Conservation (phyloP, 1,284 basidiomycete species). For the Psilocybe mexicana region DNA sequence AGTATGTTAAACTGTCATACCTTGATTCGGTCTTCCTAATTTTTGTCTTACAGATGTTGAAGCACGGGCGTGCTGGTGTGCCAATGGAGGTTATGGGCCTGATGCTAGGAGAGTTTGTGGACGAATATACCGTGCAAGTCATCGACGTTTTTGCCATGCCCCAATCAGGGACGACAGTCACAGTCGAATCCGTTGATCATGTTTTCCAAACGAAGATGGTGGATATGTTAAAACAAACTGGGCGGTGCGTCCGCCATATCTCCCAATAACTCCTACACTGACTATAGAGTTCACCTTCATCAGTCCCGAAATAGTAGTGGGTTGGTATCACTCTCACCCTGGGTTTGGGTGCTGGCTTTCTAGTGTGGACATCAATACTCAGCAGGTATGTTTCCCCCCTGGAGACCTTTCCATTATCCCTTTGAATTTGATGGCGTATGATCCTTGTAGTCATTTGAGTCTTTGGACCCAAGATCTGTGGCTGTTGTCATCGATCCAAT, state of each 20-base stretch:
- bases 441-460: slow-evolving; percentile 86
- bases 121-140: slow-evolving; percentile 97
- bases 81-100: slow-evolving; percentile 99
- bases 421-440: slow-evolving; percentile 9
- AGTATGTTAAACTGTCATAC: slow-evolving; percentile 44
- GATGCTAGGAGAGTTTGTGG: slow-evolving; percentile 98
- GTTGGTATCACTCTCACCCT: slow-evolving; percentile 99
- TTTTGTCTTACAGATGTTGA: slow-evolving; percentile 79
- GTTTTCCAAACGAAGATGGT: slow-evolving; percentile 99
- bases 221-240: slow-evolving; percentile 99
- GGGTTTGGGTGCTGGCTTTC: slow-evolving; percentile 99
- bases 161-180: slow-evolving; percentile 97
- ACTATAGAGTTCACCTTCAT: slow-evolving; percentile 10
- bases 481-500: slow-evolving; percentile 99
- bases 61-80: slow-evolving; percentile 97
- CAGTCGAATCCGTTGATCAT: slow-evolving; percentile 98
- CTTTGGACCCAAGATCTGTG: slow-evolving; percentile 91
- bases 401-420: slow-evolving; percentile 7
- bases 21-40: not conserved
- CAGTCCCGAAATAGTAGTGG: slow-evolving; percentile 98
- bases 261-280: slow-evolving; percentile 9
- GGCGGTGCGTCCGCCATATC: slow-evolving; percentile 61
- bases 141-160: slow-evolving; percentile 99
- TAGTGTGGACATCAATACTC: slow-evolving; percentile 98
- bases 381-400: slow-evolving; percentile 65